Base-by-base conservation (phyloP, 768 basidiomycete genomes). In the Collybiopsis confluens region DNA sequence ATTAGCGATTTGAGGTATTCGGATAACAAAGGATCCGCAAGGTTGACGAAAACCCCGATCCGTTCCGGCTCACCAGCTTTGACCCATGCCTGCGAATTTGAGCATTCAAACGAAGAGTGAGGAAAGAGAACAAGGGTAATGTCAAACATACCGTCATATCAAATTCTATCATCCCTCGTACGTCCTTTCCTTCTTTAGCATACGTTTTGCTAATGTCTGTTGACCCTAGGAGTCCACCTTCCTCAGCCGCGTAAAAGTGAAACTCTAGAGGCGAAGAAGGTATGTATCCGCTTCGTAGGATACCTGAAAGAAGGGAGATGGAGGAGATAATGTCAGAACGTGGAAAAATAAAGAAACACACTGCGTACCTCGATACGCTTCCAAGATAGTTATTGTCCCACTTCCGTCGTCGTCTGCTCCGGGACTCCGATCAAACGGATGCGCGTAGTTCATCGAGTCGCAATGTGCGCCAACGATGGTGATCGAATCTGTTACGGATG, bases 141-240 rank as follows among this genome's bases (percentile, higher is more conserved):
- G 4, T 4, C 15, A 16, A 5, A 40, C 38, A 40, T 11, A 60
- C 56, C 48, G 57, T 58, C 59, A 54, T 60, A 41, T 64, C 68
- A 23, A 70, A 61, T 41, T 73, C 64, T 13, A 68, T 60, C 75
- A 77, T 77, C 1, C 68, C 77, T 30, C 65, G 64, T 11, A 77
- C 68, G 20, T 68, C 63, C 53, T 62, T 65, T 8, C 65, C 70
- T 7, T 62, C 58, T 36, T 62, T 60, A 54, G 70, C 69, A 57
- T 73, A 77, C 23, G 62, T 58, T 35, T 68, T 65, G 16, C 69
- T 75, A 40, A 79, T 60, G 11, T 73, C 75, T 55, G 73, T 71
- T 38, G 72, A 70, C n/a, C 74, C 74, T 5, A 66, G 58, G 15
- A 65, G 59, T 18, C 68, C 68, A 30, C 62, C 64, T 20, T 61